These are phyloP conservation scores for Lachnellula subtilissima DNA, from an alignment of 2,329 filamentous ascomycete genomes.

Conservation along the genomic window DNA sequence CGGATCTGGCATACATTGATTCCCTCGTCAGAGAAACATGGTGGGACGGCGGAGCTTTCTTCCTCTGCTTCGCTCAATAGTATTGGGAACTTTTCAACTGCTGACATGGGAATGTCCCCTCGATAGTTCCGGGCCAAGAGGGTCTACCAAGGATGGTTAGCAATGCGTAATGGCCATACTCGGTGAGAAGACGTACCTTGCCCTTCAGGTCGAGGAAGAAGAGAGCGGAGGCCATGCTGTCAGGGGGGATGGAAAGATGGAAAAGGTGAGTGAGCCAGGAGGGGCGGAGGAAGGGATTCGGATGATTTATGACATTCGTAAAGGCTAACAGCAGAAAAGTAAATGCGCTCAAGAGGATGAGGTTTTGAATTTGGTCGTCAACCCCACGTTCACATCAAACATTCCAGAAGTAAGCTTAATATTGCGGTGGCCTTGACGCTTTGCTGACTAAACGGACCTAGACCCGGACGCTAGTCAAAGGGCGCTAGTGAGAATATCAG, in stretches of 20 bases:
- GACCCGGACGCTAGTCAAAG: background rate
- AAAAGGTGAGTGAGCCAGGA: constrained; percentile 11
- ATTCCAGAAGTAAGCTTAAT: constrained; percentile 14
- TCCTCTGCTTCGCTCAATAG: constrained; percentile 98
- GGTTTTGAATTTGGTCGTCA: constrained; percentile 8
- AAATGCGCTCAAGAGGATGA: constrained; percentile 4
- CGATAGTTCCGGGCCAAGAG: constrained; percentile 97
- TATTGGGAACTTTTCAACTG: constrained; percentile 95
- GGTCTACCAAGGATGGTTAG: constrained; percentile 55
- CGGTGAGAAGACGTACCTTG: constrained; percentile 63
- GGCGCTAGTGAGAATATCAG: constrained; percentile 9
- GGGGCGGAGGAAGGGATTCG: constrained; percentile 13
- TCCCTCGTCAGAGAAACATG: constrained; percentile 96
- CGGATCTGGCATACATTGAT: constrained; percentile 68
- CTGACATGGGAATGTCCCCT: constrained; percentile 98
- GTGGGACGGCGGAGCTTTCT: constrained; percentile 94
- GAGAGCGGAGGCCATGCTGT: constrained; percentile 84
- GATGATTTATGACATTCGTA: constrained; percentile 19
- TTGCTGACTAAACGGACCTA: constrained; percentile 15
- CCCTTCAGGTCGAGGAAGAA: constrained; percentile 99
- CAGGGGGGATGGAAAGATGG: constrained; percentile 1
- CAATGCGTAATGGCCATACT: constrained; percentile 3
- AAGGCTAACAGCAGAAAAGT: constrained; percentile 1
- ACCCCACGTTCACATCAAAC: constrained; percentile 23
- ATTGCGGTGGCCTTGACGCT: constrained; percentile 15